phyloP scores from a whole-genome alignment of 1,139 yeast genomes.

The Taiozyma onychis region DNA sequence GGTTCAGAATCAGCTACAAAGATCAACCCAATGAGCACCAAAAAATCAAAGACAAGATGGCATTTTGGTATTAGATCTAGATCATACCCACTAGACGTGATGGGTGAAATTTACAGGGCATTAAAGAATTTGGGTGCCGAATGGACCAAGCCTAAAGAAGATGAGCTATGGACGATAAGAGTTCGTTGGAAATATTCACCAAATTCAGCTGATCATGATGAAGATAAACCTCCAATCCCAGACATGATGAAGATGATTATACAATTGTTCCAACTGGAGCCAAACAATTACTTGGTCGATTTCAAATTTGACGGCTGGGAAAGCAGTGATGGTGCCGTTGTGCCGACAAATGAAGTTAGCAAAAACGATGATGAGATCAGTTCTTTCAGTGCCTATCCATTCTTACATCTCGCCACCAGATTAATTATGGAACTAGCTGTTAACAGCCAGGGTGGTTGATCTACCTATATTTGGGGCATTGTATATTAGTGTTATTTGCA shows the following conservation, averaged over 20 bases:
- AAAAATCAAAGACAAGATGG: conserved; percentile 94
- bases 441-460: conserved; percentile 48
- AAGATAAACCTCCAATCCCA: conserved; percentile 34
- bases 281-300: conserved; percentile 92
- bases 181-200: conserved; percentile 91
- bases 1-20: conserved; percentile 44
- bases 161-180: conserved; percentile 92
- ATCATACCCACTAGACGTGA: conserved; percentile 94
- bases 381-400: conserved; percentile 91
- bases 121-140: conserved; percentile 92
- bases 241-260: conserved; percentile 96
- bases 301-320: conserved; percentile 99
- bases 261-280: conserved; percentile 92
- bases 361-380: conserved; percentile 61
- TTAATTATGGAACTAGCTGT: conserved; percentile 96
- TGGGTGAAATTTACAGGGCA: conserved; percentile 98
- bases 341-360: conserved; percentile 14
- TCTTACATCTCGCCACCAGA: conserved; percentile 85
- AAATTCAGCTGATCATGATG: conserved; percentile 24
- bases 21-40: conserved; percentile 69
- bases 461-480: not conserved
- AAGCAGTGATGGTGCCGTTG: conserved; percentile 27
- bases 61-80: conserved; percentile 97
- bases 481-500: not conserved
- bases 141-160: conserved; percentile 92